Percentiles rank a stretch among this genome's conserved stretches.
Conservation (phyloP, 495 filamentous ascomycete genomes). For the Chaetomidium leptoderma region DNA sequence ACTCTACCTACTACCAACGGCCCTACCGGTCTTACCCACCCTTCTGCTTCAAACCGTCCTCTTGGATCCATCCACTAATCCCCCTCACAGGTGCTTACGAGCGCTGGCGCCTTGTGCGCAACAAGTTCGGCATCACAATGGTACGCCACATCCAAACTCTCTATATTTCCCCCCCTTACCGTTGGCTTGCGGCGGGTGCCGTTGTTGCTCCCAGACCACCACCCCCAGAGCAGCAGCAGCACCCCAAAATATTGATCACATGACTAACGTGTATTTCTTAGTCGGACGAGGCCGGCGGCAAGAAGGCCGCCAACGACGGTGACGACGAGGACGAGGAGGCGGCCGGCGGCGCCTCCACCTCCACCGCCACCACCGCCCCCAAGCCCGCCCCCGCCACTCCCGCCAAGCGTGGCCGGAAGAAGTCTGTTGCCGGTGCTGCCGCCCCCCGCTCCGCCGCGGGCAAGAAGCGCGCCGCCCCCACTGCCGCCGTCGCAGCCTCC, state of each 20-base stretch:
- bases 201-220: too few relatives aligned
- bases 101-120: slow-evolving; percentile 17
- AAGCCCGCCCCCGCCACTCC: slow-evolving; percentile 7
- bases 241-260: too few relatives aligned
- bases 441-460: neutral
- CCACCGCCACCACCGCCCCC: neutral
- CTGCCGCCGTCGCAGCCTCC: neutral
- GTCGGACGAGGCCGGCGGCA: neutral
- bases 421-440: neutral
- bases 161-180: too few relatives aligned
- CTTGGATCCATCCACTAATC: neutral
- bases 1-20: too few relatives aligned
- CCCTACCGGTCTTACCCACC: neutral
- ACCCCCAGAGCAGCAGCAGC: too few relatives aligned
- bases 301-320: neutral
- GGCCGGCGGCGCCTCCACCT: neutral
- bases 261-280: too few relatives aligned
- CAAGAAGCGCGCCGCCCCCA: slow-evolving; percentile 1
- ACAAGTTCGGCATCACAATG: slow-evolving; percentile 6
- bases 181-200: too few relatives aligned
- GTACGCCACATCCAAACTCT: too few relatives aligned
- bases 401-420: slow-evolving; percentile 8
- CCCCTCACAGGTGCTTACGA: slow-evolving; percentile 3
- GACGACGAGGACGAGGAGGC: neutral
- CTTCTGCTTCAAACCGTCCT: neutral